Conservation (phyloP, 2,329 filamentous ascomycete genomes). For the Golovinomyces cichoracearum region DNA sequence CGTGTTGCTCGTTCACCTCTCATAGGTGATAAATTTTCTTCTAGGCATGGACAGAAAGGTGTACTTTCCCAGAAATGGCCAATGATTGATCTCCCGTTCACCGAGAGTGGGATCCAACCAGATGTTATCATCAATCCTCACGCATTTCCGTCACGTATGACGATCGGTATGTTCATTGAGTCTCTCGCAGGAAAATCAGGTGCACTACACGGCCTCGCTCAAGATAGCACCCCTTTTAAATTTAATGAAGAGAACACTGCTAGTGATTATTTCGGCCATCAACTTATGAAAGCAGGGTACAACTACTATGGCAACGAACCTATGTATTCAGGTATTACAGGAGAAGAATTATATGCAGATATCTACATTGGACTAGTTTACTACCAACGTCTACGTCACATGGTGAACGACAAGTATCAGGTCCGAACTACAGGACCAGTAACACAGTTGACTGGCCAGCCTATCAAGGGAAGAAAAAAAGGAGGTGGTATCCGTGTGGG, state of each 20-base stretch:
- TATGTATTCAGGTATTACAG: constrained; percentile 94
- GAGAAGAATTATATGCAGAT: constrained; percentile 75
- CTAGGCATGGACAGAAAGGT: constrained; percentile 93
- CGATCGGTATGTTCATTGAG: constrained; percentile 97
- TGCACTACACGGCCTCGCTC: constrained; percentile 78
- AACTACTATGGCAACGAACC: constrained; percentile 98
- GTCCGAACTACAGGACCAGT: constrained; percentile 76
- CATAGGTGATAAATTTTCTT: constrained; percentile 95
- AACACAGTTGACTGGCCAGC: constrained; percentile 72
- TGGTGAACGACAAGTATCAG: constrained; percentile 99
- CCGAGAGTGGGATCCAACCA: constrained; percentile 83
- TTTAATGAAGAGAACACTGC: constrained; percentile 85
- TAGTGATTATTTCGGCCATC: constrained; percentile 82
- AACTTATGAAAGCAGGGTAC: constrained; percentile 82
- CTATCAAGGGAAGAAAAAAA: constrained; percentile 87
- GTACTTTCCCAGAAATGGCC: constrained; percentile 94
- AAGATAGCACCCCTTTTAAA: constrained; percentile 84
- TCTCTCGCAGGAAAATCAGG: constrained; percentile 88
- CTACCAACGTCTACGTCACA: constrained; percentile 97
- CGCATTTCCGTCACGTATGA: constrained; percentile 98
- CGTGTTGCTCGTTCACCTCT: constrained; percentile 70
- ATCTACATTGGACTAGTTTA: constrained; percentile 95
- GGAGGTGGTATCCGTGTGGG: constrained; percentile 96
- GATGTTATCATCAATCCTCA: constrained; percentile 98
- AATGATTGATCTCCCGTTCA: constrained; percentile 79